These are phyloP conservation scores for Adansonia gregorii DNA, from an alignment of 441 rosid species.

Conservation along the genomic window DNA sequence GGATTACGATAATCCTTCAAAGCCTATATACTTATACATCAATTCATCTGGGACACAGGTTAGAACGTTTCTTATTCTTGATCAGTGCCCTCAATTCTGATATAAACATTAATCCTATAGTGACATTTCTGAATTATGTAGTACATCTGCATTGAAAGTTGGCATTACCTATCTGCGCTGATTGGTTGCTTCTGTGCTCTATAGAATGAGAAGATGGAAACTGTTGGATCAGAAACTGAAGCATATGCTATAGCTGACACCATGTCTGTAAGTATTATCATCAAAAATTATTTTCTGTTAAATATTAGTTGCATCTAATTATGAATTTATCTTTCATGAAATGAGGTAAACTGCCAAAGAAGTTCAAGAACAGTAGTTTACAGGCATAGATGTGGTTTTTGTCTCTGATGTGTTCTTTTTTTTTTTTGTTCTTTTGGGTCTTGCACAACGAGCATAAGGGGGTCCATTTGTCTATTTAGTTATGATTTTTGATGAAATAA, in stretches of 20 bases:
- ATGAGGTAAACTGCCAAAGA: not conserved
- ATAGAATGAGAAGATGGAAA: conserved; percentile 81
- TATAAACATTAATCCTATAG: not conserved
- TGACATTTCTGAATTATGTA: not conserved
- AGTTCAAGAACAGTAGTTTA: conserved; percentile 9
- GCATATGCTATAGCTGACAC: conserved; percentile 88
- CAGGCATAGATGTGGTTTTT: not conserved
- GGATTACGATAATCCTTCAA: conserved; percentile 65
- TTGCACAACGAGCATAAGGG: not conserved
- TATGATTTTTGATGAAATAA: not conserved
- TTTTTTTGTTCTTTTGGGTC: not conserved
- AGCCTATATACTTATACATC: conserved; percentile 80
- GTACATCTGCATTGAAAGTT: not conserved
- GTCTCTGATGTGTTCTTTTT: too few species aligned
- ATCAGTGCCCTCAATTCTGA: not conserved
- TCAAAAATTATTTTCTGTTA: not conserved
- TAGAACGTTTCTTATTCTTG: conserved; percentile 27
- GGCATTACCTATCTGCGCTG: conserved; percentile 13
- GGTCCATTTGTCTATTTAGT: not conserved
- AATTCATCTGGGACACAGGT: conserved; percentile 92
- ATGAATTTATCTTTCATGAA: conserved; percentile 1
- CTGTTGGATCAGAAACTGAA: conserved; percentile 88
- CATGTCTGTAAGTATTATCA: conserved; percentile 63
- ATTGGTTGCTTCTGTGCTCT: conserved; percentile 32
- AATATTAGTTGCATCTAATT: not conserved